Percentiles rank a stretch among this genome's conserved stretches.
These are phyloP conservation scores for Metschnikowia gelsemii DNA, from an alignment of 805 yeast species.

Conservation along the genomic window DNA sequence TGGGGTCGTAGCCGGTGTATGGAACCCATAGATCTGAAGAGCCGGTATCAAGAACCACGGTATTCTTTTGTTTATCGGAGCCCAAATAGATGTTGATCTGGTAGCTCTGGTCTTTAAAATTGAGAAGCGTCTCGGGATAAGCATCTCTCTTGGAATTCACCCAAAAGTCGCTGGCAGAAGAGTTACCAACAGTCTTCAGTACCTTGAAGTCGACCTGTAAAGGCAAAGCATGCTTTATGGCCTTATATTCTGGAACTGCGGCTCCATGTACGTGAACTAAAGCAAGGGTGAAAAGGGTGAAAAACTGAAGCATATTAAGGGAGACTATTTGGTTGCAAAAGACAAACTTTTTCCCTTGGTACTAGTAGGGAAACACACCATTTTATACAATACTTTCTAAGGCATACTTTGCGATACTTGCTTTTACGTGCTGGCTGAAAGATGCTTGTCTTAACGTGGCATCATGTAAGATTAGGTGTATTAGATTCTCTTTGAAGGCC, in stretches of 20 bases:
- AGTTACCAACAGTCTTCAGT: conserved; percentile 3
- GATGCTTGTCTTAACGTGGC: too few species aligned
- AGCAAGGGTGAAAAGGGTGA: conserved; percentile 1
- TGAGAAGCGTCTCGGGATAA: conserved; percentile 7
- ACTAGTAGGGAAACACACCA: too few species aligned
- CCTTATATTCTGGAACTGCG: not conserved
- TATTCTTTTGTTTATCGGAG: conserved; percentile 26
- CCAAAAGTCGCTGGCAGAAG: conserved; percentile 5
- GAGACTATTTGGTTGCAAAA: not conserved
- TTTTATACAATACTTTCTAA: not conserved
- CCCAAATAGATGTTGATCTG: conserved; percentile 22
- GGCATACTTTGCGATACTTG: not conserved
- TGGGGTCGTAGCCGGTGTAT: conserved; percentile 9
- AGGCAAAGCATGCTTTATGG: not conserved
- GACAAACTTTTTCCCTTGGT: too few species aligned
- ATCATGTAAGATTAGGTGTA: too few species aligned
- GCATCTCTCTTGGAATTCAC: conserved; percentile 7
- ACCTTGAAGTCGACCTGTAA: conserved; percentile 14
- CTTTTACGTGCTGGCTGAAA: not conserved
- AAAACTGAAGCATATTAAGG: not conserved
- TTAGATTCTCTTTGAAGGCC: not conserved
- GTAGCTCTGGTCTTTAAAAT: conserved; percentile 13
- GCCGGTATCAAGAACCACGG: conserved; percentile 42
- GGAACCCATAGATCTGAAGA: conserved; percentile 43
- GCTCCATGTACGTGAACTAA: not conserved